Evolutionary conservation across 2,329 filamentous ascomycete genomes (phyloP).

Genomic region (Aspergillus japonicus): DNA sequence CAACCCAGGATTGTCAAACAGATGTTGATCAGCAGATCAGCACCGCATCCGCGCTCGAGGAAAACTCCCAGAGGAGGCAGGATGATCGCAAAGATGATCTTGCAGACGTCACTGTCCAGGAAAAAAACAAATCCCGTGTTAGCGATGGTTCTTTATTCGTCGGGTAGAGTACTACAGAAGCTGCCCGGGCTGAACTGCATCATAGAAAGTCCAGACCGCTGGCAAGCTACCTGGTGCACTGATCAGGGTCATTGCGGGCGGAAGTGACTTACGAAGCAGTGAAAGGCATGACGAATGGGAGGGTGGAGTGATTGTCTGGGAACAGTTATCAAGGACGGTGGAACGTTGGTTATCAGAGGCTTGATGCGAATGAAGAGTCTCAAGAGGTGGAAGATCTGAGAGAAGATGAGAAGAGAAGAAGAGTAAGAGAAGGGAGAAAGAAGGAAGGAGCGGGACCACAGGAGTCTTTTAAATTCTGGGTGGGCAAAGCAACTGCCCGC

Average conservation of each 20-base stretch:
- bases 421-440: background rate
- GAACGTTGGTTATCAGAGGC: background rate
- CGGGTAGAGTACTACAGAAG: background rate
- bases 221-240: background rate
- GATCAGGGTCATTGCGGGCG: background rate
- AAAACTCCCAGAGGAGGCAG: slow-evolving; percentile 90
- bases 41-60: slow-evolving; percentile 86
- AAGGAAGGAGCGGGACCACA: slow-evolving; percentile 6
- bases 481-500: slow-evolving; percentile 3
- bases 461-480: slow-evolving; percentile 6
- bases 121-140: background rate
- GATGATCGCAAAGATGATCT: slow-evolving; percentile 84
- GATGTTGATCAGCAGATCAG: slow-evolving; percentile 90
- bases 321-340: background rate
- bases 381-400: background rate
- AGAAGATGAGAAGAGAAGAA: background rate
- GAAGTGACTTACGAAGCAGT: slow-evolving; percentile 48
- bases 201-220: background rate
- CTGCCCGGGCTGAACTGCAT: background rate
- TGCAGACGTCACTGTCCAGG: slow-evolving; percentile 65
- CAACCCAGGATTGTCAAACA: slow-evolving; percentile 75
- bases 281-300: slow-evolving; percentile 46
- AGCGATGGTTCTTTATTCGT: background rate
- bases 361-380: background rate
- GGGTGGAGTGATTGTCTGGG: slow-evolving; percentile 28